Base-by-base conservation (phyloP, 768 basidiomycete genomes). In the Coprinellus micaceus region DNA sequence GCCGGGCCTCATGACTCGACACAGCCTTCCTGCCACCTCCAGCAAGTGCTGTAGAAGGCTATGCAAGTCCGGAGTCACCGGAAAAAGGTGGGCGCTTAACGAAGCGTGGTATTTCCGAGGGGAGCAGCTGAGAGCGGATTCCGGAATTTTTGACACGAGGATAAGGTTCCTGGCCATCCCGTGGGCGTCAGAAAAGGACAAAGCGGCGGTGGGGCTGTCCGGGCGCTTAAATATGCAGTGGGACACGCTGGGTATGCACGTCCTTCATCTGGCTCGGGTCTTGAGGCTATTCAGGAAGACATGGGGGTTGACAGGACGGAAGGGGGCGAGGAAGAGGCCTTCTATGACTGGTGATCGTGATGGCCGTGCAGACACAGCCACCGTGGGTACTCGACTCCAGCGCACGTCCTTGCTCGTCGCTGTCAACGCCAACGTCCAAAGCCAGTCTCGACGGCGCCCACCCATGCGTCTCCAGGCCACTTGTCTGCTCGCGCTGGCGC, bases 361-460 rank as follows among this genome's bases (percentile, higher is more conserved):
- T 43, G 40, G 40, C 40, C 7, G 40, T 43, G 40, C 36, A 44
- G 57, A 53, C 52, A 48, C 41, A 40, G 52, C 25, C 37, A 39
- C 52, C 36, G 52, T 53, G 52, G 24, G 36, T 19, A n/a, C 15
- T 40, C 11, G 33, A 7, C 43, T 53, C 46, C 46, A 13, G 43
- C 19, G 28, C 36, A 41, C 28, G 36, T 29, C 39, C 39, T 25
- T 24, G 19, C 21, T 30, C 37, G 40, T 26, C 53, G 30, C 28
- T 24, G 17, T 25, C 7, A 21, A 29, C 53, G 29, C 37, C 21
- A 29, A 39, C n/a, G 39, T 53, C 50, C 37, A 30, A 52, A 43
- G 56, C 58, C 56, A 60, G 48, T 22, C 44, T 69, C 68, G 70
- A 71, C 65, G 58, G n/a, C 59, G 43, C 29, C 60, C 26, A 61